These are phyloP conservation scores for Diaporthe ampelina DNA, from an alignment of 2,329 filamentous ascomycete species.

Conservation along the genomic window DNA sequence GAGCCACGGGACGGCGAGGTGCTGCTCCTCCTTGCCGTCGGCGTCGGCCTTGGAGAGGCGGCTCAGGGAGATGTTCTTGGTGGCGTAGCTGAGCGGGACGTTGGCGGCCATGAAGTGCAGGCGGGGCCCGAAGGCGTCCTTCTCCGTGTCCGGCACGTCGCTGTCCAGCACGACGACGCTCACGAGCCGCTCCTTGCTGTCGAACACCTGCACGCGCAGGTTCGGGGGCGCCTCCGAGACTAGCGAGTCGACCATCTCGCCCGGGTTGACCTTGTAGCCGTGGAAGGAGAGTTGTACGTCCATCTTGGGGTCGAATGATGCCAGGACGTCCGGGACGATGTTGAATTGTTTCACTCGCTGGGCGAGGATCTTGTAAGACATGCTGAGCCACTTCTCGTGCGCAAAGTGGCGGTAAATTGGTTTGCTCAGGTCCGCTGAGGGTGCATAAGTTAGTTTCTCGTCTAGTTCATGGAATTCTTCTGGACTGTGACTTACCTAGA, in stretches of 20 bases:
- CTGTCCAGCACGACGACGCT: constrained; percentile 89
- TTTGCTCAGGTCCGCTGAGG: constrained; percentile 91
- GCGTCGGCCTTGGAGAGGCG: constrained; percentile 1
- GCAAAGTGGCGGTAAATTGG: constrained; percentile 95
- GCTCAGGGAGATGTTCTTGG: constrained; percentile 41
- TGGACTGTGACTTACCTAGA: constrained; percentile 70
- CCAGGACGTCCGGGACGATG: constrained; percentile 89
- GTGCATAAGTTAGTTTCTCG: constrained; percentile 21
- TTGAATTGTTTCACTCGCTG: constrained; percentile 91
- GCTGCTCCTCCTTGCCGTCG: constrained; percentile 51
- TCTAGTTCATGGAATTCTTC: background rate
- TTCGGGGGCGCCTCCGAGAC: constrained; percentile 81
- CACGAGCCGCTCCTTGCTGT: constrained; percentile 83
- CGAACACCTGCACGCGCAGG: constrained; percentile 87
- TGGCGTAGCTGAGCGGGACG: constrained; percentile 59
- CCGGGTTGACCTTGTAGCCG: constrained; percentile 77
- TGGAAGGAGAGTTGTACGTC: constrained; percentile 89
- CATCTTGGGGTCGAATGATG: constrained; percentile 81
- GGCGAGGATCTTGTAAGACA: constrained; percentile 82
- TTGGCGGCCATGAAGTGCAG: constrained; percentile 89
- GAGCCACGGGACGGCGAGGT: constrained; percentile 85
- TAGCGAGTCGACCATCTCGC: constrained; percentile 81
- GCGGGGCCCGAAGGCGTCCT: constrained; percentile 82
- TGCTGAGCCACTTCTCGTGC: constrained; percentile 87
- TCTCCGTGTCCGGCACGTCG: constrained; percentile 85